Base-by-base conservation (phyloP, 2,329 filamentous ascomycete genomes). In the Xylogone sp. region DNA sequence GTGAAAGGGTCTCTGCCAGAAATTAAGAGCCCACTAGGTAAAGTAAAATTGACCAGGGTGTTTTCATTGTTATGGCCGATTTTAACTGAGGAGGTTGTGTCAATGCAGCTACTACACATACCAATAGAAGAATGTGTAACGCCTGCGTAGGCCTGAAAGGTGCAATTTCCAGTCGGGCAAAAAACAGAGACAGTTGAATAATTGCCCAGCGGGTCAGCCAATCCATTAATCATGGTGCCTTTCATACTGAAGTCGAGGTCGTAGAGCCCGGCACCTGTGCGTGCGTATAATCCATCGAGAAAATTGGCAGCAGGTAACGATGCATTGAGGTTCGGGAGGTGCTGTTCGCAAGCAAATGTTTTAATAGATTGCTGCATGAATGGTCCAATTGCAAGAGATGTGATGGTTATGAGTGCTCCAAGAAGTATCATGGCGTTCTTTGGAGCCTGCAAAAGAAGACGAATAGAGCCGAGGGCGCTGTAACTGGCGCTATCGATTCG, bases 161-260 rank as follows among this genome's bases (percentile, higher is more conserved):
- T 56, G 43, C 55, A 57, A 29, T 57, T 57, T 22, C 55, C 55
- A 16, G 51, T 57, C 4, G 44, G n/a, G 31, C 55, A 57, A 18
- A 21, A 31, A 16, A 50, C 46, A 18, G 50, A 45, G n/a, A 52
- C 45, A 16, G 10, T 16, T 34, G 31, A 48, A 43, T 27, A 13
- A 44, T 39, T 22, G 19, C 22, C n/a, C 46, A 50, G 43, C 49
- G 49, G 46, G 53, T 47, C 10, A 47, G 53, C n/a, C 43, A 39
- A 31, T 52, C 48, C 19, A 55, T 50, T 22, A 45, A 49, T 21
- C 45, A 43, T 48, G 34, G 5, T 39, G 34, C 34, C 34, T 39
- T 55, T 43, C 46, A 56, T 46, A 12, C 44, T 45, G 20, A 50
- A 20, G 21, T 48, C 45, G 7, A 56, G 22, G 18, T 43, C 21